phyloP scores from a whole-genome alignment of 1,284 basidiomycete species.

The Ustilago tritici region DNA sequence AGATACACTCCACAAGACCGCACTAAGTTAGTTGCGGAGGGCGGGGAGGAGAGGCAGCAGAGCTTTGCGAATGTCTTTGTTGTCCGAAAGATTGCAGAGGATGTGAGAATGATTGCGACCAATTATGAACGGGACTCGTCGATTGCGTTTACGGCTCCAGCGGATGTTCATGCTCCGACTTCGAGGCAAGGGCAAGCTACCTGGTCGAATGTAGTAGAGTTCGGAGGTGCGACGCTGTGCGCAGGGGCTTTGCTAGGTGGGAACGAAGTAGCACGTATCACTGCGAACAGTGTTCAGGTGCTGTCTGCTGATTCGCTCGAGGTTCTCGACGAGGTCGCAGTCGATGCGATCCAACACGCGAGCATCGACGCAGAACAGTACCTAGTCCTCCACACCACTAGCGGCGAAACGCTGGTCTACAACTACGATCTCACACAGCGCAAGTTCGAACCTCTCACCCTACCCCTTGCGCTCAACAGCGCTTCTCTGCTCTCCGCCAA shows the following conservation, averaged over 20 bases:
- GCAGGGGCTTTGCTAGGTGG: slow-evolving; percentile 26
- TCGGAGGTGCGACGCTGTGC: slow-evolving; percentile 12
- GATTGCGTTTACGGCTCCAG: slow-evolving; percentile 17
- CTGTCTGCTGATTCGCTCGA: slow-evolving; percentile 22
- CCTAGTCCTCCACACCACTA: slow-evolving; percentile 26
- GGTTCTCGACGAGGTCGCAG: slow-evolving; percentile 19
- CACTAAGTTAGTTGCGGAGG: slow-evolving; percentile 1
- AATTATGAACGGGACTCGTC: slow-evolving; percentile 4
- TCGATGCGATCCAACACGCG: slow-evolving; percentile 16
- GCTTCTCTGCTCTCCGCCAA: slow-evolving; percentile 26
- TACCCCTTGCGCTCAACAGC: neutral
- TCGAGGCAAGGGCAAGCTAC: neutral
- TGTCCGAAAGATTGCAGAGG: slow-evolving; percentile 7
- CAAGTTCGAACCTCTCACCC: slow-evolving; percentile 20
- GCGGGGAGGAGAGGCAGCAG: neutral
- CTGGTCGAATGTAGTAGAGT: slow-evolving; percentile 14
- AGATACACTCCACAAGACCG: slow-evolving; percentile 24
- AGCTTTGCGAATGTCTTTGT: slow-evolving; percentile 32
- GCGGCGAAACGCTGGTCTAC: slow-evolving; percentile 26
- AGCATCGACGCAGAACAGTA: slow-evolving; percentile 38
- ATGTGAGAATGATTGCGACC: slow-evolving; percentile 21
- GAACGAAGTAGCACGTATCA: slow-evolving; percentile 22
- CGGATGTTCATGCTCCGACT: neutral
- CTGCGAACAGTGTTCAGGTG: slow-evolving; percentile 20
- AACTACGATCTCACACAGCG: slow-evolving; percentile 1